Base-by-base conservation (phyloP, 75 land plant genomes). In the Isoetes taiwanensis region DNA sequence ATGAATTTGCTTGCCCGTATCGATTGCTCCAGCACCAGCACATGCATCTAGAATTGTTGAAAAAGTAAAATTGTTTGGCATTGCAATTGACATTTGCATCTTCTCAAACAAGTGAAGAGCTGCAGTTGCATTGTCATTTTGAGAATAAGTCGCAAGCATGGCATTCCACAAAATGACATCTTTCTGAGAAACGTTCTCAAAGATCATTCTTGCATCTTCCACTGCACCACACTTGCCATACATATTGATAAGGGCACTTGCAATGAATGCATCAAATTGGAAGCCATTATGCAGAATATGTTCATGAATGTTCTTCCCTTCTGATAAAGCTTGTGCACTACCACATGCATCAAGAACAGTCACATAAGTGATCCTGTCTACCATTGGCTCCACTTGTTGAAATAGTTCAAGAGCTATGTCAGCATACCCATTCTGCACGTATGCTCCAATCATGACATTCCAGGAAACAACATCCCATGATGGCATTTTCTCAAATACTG, bases 121-220 rank as follows among this genome's bases (percentile, higher is more conserved):
- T 9, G 8, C 38, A 9, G 8, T 12, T 9, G 8, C 8, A 12
- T 12, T 37, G 38, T 37, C 38, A 37, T 37, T 37, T 12, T 9
- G 12, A 9, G 12, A 8, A 37, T 37, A 8, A 37, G 38, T 12
- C 8, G 38, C 8, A 12, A 37, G 8, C n/a, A n/a, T n/a, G n/a
- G n/a, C n/a, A n/a, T n/a, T n/a, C 52, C 52, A 46, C 5, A 16
- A 46, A 8, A 46, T n/a, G 23, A 46, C 52, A 46, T 46, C 52
- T 16, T n/a, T 17, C 8, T 17, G 8, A 16, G 16, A 46, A 46
- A 46, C 23, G 8, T 16, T n/a, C 16, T 46, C 52, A 46, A 46
- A 46, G 6, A 46, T 23, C 8, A 17, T 4, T 6, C 16, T 6
- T 6, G 52, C 52, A 6, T 46, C 52, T 46, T 16, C 16, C 8